A percentile compares a stretch with the other conserved stretches of the same genome.
These are phyloP conservation scores for Coemansia sp. DNA, from an alignment of 192 early-diverging fungal genomes.

Conservation along the genomic window DNA sequence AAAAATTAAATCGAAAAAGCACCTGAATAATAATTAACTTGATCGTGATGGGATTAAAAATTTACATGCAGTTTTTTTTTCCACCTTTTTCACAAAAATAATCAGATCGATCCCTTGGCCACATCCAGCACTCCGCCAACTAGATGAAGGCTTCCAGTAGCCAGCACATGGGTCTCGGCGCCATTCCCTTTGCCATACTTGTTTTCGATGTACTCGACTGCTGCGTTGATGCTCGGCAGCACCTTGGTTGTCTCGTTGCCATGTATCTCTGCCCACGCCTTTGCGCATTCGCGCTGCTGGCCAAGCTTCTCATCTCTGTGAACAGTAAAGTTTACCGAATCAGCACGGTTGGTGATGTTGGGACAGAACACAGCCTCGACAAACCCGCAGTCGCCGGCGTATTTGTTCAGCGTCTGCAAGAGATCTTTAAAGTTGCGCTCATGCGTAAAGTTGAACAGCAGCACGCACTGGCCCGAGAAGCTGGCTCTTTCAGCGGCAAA, in stretches of 20 bases:
- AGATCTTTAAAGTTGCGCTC: constrained; percentile 64
- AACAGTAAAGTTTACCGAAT: constrained; percentile 72
- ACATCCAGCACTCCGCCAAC: constrained; percentile 78
- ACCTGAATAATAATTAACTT: too few species aligned
- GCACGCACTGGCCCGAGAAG: constrained; percentile 44
- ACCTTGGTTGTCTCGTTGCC: constrained; percentile 28
- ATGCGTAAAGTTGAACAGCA: constrained; percentile 89
- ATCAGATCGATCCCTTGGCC: constrained; percentile 40
- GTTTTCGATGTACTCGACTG: constrained; percentile 57
- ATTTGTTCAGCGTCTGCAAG: constrained; percentile 62
- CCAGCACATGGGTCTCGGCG: constrained; percentile 61
- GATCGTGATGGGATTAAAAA: background rate
- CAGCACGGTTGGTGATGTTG: constrained; percentile 61
- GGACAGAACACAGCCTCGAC: constrained; percentile 77
- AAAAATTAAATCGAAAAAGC: too few species aligned
- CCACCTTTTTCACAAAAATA: background rate
- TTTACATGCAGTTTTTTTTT: background rate
- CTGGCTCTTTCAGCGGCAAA: background rate
- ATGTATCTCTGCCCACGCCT: constrained; percentile 58
- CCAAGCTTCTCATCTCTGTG: constrained; percentile 56
- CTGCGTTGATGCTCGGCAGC: constrained; percentile 61
- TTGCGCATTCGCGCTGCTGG: constrained; percentile 61
- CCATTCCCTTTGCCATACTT: constrained; percentile 3
- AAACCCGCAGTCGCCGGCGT: constrained; percentile 44
- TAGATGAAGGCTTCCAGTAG: constrained; percentile 90